Evolutionary conservation across 768 basidiomycete genomes (phyloP), one percentile per base, ranked within the genome.

Genomic region (Mrakia gelida): DNA sequence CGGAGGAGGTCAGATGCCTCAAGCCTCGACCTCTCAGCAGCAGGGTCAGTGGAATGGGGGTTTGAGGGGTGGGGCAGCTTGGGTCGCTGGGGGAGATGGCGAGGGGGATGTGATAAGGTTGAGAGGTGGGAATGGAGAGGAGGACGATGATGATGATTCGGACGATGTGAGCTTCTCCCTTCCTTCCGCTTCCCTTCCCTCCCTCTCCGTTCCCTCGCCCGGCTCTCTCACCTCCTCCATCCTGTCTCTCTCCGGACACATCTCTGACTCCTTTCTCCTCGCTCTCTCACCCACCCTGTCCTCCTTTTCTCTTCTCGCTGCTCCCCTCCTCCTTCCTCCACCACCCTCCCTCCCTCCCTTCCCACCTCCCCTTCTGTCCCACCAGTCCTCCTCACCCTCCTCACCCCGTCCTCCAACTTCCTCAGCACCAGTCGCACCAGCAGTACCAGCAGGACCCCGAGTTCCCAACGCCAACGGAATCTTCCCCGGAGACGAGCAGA

Each of bases 401-500:
- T 75, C 70, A 5, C 56, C 70, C 38, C 56, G 63, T 30, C 76
- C 54, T 9, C 75, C 41, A 38, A 13, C 62, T 74, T 71, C 59
- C 32, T 61, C 61, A 75, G 61, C 45, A 63, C 72, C 76, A 79
- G 77, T 73, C 79, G 77, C 21, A 30, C 72, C 52, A 49, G 38
- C 45, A 52, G 32, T n/a, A 6, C 67, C 75, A 34, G 67, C 38
- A 21, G 59, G 21, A 23, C 75, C 72, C 45, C 78, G 30, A 26
- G 68, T 65, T 5, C 68, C 85, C 1, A 85, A 85, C 75, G 85
- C 82, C 34, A 82, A 84, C 26, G 85, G 85, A 49, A 81, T 82
- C 79, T 81, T 83, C 73, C 85, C 84, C 8, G 85, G 85, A 18
- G 84, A 84, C 43, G 96, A 99, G 82, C 92, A 91, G 23, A 98